Evolutionary conservation across 345 rosid species (phyloP).

Genomic region (Noccaea caerulescens): DNA sequence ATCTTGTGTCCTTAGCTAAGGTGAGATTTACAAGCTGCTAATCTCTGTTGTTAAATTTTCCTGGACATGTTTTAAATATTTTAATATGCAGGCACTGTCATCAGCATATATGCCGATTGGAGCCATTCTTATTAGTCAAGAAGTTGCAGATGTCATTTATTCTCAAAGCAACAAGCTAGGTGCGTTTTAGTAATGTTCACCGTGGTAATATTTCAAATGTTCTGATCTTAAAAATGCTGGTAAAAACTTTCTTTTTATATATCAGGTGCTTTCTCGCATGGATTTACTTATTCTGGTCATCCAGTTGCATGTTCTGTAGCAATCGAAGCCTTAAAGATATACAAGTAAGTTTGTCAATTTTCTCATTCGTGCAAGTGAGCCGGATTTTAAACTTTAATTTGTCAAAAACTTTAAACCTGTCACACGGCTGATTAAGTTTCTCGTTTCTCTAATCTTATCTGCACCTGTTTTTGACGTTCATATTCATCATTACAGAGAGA

Average conservation of each 20-base stretch:
- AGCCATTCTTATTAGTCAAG: constrained; percentile 82
- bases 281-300: constrained; percentile 96
- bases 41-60: constrained; percentile 5
- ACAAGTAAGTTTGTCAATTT: constrained; percentile 54
- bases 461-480: not conserved
- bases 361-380: not conserved
- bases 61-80: not conserved
- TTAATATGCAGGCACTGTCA: constrained; percentile 71
- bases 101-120: constrained; percentile 96
- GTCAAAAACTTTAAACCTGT: not conserved
- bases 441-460: not conserved
- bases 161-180: constrained; percentile 98
- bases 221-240: constrained; percentile 7
- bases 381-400: not conserved
- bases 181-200: constrained; percentile 36
- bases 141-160: constrained; percentile 80
- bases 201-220: not conserved
- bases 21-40: constrained; percentile 47
- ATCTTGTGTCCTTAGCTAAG: constrained; percentile 88
- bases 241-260: not conserved
- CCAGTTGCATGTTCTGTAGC: constrained; percentile 96
- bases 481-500: constrained; percentile 61
- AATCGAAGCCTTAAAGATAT: constrained; percentile 71
- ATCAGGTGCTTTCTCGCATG: constrained; percentile 85
- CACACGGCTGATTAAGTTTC: not conserved